Evolutionary conservation across 2,329 filamentous ascomycete genomes (phyloP).

Genomic region (Reticulascus tulasneorum): DNA sequence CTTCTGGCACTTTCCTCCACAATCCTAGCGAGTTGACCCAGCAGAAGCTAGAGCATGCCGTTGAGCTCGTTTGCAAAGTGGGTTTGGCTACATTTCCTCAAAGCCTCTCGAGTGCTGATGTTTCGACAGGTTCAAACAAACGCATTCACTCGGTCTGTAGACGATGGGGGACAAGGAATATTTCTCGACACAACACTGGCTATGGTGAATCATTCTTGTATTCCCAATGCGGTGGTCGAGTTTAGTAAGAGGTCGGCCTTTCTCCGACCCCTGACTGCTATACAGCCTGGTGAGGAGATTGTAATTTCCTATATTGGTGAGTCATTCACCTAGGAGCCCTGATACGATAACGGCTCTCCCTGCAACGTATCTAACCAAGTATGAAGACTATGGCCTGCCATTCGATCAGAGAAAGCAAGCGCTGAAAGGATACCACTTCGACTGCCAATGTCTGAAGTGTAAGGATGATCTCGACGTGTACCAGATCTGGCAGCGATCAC

Average conservation of each 20-base stretch:
- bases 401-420: slow-evolving; percentile 38
- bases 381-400: slow-evolving; percentile 38
- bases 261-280: slow-evolving; percentile 45
- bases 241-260: slow-evolving; percentile 49
- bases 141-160: slow-evolving; percentile 56
- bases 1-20: slow-evolving; percentile 26
- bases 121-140: slow-evolving; percentile 54
- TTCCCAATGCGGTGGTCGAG: slow-evolving; percentile 55
- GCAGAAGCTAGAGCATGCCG: slow-evolving; percentile 31
- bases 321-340: slow-evolving; percentile 12
- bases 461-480: slow-evolving; percentile 49
- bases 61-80: slow-evolving; percentile 53
- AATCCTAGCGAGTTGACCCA: no score
- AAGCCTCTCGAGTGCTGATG: slow-evolving; percentile 9
- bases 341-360: no score
- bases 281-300: slow-evolving; percentile 52
- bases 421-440: slow-evolving; percentile 48
- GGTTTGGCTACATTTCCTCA: slow-evolving; percentile 7
- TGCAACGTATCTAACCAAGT: slow-evolving; percentile 36
- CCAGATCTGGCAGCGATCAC: slow-evolving; percentile 39
- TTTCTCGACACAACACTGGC: slow-evolving; percentile 54
- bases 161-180: slow-evolving; percentile 43
- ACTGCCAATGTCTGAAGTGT: slow-evolving; percentile 48
- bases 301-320: slow-evolving; percentile 59
- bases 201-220: slow-evolving; percentile 61